Evolutionary conservation across 305 asterid genomes (phyloP).

Genomic region (Plantago lanceolata): DNA sequence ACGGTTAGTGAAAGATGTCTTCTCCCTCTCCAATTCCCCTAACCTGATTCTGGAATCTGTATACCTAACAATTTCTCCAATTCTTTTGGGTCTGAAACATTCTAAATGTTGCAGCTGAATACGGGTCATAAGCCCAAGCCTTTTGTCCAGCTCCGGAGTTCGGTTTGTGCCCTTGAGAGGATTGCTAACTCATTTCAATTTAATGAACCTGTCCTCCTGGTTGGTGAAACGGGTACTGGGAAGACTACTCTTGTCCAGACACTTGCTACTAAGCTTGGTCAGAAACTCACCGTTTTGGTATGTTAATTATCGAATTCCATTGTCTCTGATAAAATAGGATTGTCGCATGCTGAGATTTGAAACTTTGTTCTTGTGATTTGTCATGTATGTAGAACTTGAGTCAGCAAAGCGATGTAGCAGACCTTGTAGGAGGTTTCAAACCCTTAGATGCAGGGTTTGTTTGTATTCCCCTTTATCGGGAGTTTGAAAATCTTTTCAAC

Average conservation of each 20-base stretch:
- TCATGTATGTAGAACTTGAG: constrained; percentile 70
- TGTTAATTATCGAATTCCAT: constrained; percentile 23
- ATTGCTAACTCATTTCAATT: constrained; percentile 76
- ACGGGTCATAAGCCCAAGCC: constrained; percentile 49
- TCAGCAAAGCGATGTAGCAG: constrained; percentile 96
- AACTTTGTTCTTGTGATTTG: constrained; percentile 14
- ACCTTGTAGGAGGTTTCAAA: constrained; percentile 86
- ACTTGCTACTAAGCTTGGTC: constrained; percentile 71
- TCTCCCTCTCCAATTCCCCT: not conserved
- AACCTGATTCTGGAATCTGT: constrained; percentile 4
- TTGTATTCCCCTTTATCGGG: constrained; percentile 72
- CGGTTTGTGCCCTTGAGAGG: constrained; percentile 81
- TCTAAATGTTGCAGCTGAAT: constrained; percentile 36
- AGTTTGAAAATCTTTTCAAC: constrained; percentile 61
- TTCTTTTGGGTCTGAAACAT: constrained; percentile 15
- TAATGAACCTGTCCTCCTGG: constrained; percentile 93
- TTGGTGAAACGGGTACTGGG: constrained; percentile 99
- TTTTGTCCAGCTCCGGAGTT: constrained; percentile 75
- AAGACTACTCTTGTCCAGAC: constrained; percentile 96
- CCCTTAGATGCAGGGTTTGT: constrained; percentile 81
- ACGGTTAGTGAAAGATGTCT: constrained; percentile 37
- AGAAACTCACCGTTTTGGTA: constrained; percentile 93
- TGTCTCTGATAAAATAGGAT: constrained; percentile 10
- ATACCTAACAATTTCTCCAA: constrained; percentile 12
- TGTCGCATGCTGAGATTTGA: constrained; percentile 19